These are phyloP conservation scores for Leccinum pachyderme DNA, from an alignment of 1,284 basidiomycete species.

Conservation along the genomic window DNA sequence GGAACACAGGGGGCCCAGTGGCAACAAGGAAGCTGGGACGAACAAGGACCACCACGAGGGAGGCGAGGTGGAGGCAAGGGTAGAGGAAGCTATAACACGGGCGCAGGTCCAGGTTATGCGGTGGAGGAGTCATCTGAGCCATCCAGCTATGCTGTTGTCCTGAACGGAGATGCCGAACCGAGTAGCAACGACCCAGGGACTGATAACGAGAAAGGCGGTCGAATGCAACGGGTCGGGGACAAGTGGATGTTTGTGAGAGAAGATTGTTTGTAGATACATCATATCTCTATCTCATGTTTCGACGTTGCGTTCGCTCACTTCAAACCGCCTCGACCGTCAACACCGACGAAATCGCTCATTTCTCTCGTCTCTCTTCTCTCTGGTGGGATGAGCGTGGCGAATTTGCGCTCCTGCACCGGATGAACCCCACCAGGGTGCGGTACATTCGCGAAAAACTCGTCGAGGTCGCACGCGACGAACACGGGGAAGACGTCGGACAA, in stretches of 20 bases:
- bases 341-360: slow-evolving; percentile 84
- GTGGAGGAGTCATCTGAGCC: slow-evolving; percentile 24
- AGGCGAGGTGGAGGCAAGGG: slow-evolving; percentile 29
- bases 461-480: slow-evolving; percentile 56
- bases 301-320: slow-evolving; percentile 20
- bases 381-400: slow-evolving; percentile 99
- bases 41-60: slow-evolving; percentile 14
- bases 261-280: slow-evolving; percentile 10
- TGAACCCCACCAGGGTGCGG: slow-evolving; percentile 90
- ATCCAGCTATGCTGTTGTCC: slow-evolving; percentile 52
- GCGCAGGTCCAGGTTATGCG: slow-evolving; percentile 13
- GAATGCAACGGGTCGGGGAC: slow-evolving; percentile 70
- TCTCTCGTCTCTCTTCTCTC: slow-evolving; percentile 85
- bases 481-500: slow-evolving; percentile 34
- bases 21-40: slow-evolving; percentile 20
- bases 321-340: slow-evolving; percentile 55
- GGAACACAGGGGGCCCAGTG: slow-evolving; percentile 22
- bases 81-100: slow-evolving; percentile 36
- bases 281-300: too few species aligned
- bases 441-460: slow-evolving; percentile 83
- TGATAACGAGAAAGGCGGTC: slow-evolving; percentile 34
- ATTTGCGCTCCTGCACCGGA: slow-evolving; percentile 86
- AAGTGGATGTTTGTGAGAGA: slow-evolving; percentile 68
- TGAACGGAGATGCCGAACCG: slow-evolving; percentile 44
- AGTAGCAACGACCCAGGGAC: neutral